These are phyloP conservation scores for Pseudopithomyces chartarum DNA, from an alignment of 2,329 filamentous ascomycete genomes.

Conservation along the genomic window DNA sequence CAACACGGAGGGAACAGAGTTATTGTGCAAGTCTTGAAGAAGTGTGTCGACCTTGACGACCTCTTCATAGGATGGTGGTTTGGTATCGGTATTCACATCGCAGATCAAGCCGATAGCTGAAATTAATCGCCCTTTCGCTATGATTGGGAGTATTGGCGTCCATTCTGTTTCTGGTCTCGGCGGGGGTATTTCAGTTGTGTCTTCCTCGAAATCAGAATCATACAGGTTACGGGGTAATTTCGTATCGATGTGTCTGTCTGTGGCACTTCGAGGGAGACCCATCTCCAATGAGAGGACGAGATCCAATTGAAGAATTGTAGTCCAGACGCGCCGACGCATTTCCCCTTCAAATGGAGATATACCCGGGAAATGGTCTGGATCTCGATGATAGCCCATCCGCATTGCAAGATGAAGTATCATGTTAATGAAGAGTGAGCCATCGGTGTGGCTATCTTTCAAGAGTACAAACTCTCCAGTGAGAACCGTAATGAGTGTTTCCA, in stretches of 20 bases:
- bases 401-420: slow-evolving; percentile 20
- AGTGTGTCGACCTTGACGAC: neutral
- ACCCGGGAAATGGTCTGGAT: slow-evolving; percentile 29
- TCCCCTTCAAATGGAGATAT: slow-evolving; percentile 59
- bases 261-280: slow-evolving; percentile 37
- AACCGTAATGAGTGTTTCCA: neutral
- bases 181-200: slow-evolving; percentile 22
- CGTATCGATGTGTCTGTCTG: slow-evolving; percentile 35
- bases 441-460: slow-evolving; percentile 10
- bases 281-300: slow-evolving; percentile 34
- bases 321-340: slow-evolving; percentile 64
- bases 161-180: slow-evolving; percentile 16
- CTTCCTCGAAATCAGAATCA: slow-evolving; percentile 43
- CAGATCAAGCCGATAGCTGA: neutral
- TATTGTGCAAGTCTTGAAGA: neutral
- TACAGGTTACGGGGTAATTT: slow-evolving; percentile 39
- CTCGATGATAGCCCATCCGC: slow-evolving; percentile 45
- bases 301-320: slow-evolving; percentile 50
- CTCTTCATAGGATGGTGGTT: neutral
- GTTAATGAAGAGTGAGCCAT: slow-evolving; percentile 13
- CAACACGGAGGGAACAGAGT: neutral
- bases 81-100: neutral
- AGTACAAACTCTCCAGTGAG: neutral
- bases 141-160: slow-evolving; percentile 12
- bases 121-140: neutral